Conservation (phyloP, 1,284 basidiomycete genomes). For the Omphalotus olearius region DNA sequence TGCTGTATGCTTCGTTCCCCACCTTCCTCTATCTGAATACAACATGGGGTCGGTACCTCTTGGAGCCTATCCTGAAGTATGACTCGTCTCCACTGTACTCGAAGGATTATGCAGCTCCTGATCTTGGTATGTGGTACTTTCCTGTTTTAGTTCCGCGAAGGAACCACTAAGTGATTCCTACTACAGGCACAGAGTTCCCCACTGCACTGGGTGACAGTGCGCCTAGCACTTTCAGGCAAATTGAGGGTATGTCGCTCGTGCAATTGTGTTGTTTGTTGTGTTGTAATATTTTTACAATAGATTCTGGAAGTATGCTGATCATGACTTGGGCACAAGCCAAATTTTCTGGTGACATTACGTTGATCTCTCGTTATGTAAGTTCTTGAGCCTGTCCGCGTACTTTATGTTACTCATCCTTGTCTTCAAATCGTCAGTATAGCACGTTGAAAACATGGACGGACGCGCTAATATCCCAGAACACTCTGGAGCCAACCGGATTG, state of each 20-base stretch:
- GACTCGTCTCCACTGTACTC: constrained; percentile 22
- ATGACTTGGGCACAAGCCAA: constrained; percentile 19
- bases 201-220: constrained; percentile 13
- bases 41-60: constrained; percentile 29
- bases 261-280: too few species aligned
- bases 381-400: not conserved
- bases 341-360: constrained; percentile 14
- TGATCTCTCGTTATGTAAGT: constrained; percentile 17
- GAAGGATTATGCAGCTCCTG: constrained; percentile 27
- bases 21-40: constrained; percentile 47
- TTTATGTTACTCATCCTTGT: not conserved
- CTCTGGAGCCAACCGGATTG: constrained; percentile 12
- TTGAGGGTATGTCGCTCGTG: constrained; percentile 8
- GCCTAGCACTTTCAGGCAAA: constrained; percentile 24
- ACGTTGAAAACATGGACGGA: constrained; percentile 15
- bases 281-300: not conserved
- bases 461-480: constrained; percentile 6
- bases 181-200: not conserved
- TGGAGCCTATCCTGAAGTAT: constrained; percentile 35
- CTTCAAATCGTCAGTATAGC: constrained; percentile 10
- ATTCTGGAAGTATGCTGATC: constrained; percentile 19
- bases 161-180: too few species aligned
- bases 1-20: constrained; percentile 52
- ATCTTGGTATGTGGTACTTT: constrained; percentile 27
- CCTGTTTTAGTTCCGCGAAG: not conserved